Conservation (phyloP, 176 grass and related monocot species). For the Saccharum spontaneum region DNA sequence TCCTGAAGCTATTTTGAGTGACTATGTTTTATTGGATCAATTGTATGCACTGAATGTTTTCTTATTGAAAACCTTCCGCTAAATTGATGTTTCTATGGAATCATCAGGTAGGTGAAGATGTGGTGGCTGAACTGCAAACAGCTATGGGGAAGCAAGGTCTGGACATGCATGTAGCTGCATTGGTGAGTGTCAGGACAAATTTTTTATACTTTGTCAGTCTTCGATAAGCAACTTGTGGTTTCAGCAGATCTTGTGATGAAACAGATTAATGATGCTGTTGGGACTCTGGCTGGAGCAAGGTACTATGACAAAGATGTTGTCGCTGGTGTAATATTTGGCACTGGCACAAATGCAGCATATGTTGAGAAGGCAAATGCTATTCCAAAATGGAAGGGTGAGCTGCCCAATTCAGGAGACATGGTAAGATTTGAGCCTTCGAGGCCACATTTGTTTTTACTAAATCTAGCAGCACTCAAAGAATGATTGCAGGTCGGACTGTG, state of each 20-base stretch:
- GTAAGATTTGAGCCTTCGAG: conserved; percentile 40
- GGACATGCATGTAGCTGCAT: conserved; percentile 76
- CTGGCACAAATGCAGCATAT: conserved; percentile 93
- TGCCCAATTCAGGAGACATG: conserved; percentile 73
- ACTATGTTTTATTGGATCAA: not conserved
- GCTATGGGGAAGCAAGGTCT: conserved; percentile 76
- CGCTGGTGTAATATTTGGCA: conserved; percentile 85
- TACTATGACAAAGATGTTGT: conserved; percentile 74
- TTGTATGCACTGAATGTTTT: not conserved
- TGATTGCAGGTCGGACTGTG: not conserved
- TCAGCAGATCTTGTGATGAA: conserved; percentile 28
- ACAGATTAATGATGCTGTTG: conserved; percentile 90
- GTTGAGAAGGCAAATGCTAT: conserved; percentile 70
- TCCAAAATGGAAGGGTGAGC: conserved; percentile 66
- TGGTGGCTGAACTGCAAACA: conserved; percentile 59
- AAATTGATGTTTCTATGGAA: conserved; percentile 26
- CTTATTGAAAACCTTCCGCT: not conserved
- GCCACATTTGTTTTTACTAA: conserved; percentile 16
- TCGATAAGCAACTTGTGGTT: not conserved
- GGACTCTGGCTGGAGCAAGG: conserved; percentile 79
- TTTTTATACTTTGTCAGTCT: not conserved
- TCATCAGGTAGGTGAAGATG: conserved; percentile 82
- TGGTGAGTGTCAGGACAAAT: conserved; percentile 44
- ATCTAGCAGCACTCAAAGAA: not conserved
- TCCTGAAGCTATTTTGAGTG: not conserved